A percentile compares a stretch with the other conserved stretches of the same genome.
Conservation (phyloP, 495 filamentous ascomycete genomes). For the Talaromyces wortmannii region DNA sequence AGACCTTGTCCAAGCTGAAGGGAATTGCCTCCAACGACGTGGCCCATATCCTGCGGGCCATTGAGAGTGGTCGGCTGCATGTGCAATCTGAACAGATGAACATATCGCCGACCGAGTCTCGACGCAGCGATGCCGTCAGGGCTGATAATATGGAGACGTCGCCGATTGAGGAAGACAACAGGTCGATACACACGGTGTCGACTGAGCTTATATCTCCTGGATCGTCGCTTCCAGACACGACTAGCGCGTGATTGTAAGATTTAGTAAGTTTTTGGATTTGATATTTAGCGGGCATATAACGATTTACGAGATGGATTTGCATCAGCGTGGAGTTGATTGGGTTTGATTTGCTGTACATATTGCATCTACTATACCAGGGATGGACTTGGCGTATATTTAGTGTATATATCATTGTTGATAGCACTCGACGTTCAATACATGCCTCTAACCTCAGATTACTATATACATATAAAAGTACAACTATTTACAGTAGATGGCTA, state of each 20-base stretch:
- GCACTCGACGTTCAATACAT: background rate
- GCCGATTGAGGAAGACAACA: conserved; percentile 15
- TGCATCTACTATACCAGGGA: background rate
- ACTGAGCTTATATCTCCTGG: conserved; percentile 24
- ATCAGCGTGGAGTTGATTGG: background rate
- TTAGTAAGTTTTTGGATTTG: background rate
- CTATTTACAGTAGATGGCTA: background rate
- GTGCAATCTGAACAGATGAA: conserved; percentile 26
- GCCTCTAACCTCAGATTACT: background rate
- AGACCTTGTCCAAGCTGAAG: conserved; percentile 30
- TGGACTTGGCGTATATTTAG: background rate
- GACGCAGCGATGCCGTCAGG: conserved; percentile 8
- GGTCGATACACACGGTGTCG: conserved; percentile 21
- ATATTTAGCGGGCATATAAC: background rate
- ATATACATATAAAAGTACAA: background rate
- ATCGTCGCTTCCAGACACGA: background rate
- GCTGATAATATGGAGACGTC: background rate
- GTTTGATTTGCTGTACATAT: background rate
- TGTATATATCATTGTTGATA: background rate
- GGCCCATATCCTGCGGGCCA: conserved; percentile 23
- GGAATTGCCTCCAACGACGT: conserved; percentile 32
- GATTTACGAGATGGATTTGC: background rate
- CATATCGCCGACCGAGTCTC: conserved; percentile 25
- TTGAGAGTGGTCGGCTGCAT: conserved; percentile 29
- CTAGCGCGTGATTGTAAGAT: background rate